Evolutionary conservation across 345 rosid genomes (phyloP).

Genomic region (Rhodamnia argentea): DNA sequence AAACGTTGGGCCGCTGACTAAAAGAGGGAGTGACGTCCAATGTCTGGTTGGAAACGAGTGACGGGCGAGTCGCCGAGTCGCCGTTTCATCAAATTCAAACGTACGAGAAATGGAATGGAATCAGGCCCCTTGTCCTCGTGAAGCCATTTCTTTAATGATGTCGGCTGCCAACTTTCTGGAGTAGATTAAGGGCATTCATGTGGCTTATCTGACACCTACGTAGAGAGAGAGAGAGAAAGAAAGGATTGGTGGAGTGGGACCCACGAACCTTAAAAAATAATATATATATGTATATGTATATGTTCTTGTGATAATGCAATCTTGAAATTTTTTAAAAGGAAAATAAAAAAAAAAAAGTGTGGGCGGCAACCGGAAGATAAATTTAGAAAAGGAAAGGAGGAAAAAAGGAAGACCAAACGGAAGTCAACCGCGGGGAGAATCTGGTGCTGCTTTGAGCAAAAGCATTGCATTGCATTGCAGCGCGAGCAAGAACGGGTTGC

Average conservation of each 20-base stretch:
- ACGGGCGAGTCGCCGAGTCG: not conserved
- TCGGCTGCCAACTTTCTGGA: slow-evolving; percentile 22
- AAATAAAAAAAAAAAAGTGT: too few species aligned
- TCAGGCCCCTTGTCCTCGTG: not conserved
- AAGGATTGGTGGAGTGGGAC: not conserved
- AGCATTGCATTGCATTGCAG: slow-evolving; percentile 1
- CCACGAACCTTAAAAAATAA: not conserved
- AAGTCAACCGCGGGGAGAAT: slow-evolving; percentile 13
- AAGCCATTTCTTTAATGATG: slow-evolving; percentile 6
- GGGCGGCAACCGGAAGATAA: not conserved
- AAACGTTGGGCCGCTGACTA: not conserved
- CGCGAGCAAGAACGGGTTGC: not conserved
- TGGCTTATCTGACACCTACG: not conserved
- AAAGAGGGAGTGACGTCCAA: not conserved
- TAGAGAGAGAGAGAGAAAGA: not conserved
- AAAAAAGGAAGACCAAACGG: not conserved
- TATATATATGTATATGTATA: not conserved
- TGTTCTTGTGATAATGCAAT: not conserved
- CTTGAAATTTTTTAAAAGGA: not conserved
- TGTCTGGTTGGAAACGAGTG: not conserved
- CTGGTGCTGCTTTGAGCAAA: slow-evolving; percentile 6
- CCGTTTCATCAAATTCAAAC: not conserved
- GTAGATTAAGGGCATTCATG: slow-evolving; percentile 10
- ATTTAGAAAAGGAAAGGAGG: not conserved
- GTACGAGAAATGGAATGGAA: not conserved